phyloP scores from a whole-genome alignment of 2,329 filamentous ascomycete species.

The Nannizziopsis barbatae region DNA sequence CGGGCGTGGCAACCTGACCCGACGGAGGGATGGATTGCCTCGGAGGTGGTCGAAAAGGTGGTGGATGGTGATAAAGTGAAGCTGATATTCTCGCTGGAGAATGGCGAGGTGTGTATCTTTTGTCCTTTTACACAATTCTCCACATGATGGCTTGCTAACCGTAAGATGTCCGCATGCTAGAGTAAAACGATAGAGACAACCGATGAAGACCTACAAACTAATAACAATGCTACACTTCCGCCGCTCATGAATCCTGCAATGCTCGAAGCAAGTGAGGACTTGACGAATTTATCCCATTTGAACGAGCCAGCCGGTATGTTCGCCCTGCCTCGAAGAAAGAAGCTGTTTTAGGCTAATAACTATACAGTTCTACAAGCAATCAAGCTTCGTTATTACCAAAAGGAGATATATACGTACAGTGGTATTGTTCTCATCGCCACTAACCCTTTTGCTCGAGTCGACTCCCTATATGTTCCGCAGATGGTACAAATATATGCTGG shows the following conservation, averaged over 20 bases:
- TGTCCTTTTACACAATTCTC: neutral
- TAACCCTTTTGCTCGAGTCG: conserved; percentile 93
- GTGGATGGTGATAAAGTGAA: conserved; percentile 75
- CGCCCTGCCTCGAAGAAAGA: neutral
- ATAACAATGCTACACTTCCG: conserved; percentile 66
- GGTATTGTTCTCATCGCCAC: conserved; percentile 97
- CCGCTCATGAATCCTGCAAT: conserved; percentile 97
- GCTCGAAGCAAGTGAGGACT: conserved; percentile 95
- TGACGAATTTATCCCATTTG: conserved; percentile 93
- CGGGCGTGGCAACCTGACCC: conserved; percentile 96
- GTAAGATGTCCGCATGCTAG: conserved; percentile 36
- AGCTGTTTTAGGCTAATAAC: conserved; percentile 17
- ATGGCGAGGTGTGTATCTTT: conserved; percentile 63
- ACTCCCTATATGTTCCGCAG: conserved; percentile 94
- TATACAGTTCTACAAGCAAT: conserved; percentile 83
- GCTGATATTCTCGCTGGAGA: conserved; percentile 79
- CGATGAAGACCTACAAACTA: conserved; percentile 61
- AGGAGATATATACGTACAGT: conserved; percentile 99
- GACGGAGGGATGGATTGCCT: conserved; percentile 94
- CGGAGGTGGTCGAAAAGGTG: conserved; percentile 79
- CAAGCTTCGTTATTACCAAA: conserved; percentile 89
- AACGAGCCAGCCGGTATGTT: conserved; percentile 88
- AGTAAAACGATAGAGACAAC: conserved; percentile 70
- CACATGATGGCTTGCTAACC: conserved; percentile 8
- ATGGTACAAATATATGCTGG: conserved; percentile 99